Conservation (phyloP, 805 yeast genomes). For the Wickerhamomyces subpelliculosus region DNA sequence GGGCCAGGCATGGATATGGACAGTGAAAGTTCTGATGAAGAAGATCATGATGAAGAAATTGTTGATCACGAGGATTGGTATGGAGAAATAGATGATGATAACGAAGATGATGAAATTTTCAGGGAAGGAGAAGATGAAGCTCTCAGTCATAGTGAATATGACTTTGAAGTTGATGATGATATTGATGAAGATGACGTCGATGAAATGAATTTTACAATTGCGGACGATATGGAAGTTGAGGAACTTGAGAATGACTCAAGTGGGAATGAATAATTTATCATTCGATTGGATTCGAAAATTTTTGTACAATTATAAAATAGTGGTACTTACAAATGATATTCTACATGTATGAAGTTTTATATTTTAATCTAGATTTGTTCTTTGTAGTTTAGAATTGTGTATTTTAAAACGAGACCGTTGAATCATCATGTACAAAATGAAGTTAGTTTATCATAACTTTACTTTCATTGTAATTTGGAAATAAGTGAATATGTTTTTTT, state of each 20-base stretch:
- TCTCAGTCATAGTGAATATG: background rate
- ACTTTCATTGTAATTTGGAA: no score
- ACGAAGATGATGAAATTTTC: constrained; percentile 3
- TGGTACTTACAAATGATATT: no score
- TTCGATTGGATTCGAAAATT: no score
- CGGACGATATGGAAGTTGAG: background rate
- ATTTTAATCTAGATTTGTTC: background rate
- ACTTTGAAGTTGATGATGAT: background rate
- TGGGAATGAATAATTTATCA: background rate
- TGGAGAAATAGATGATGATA: background rate
- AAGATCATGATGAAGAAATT: constrained; percentile 7
- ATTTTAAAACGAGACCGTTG: no score
- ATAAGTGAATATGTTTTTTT: no score
- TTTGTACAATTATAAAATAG: no score
- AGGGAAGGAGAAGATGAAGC: constrained; percentile 7
- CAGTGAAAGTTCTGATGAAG: constrained; percentile 14
- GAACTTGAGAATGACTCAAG: background rate
- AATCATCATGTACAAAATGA: no score
- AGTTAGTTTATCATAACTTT: no score
- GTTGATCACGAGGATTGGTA: background rate
- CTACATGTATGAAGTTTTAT: background rate
- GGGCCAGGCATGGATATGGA: no score
- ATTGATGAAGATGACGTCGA: background rate
- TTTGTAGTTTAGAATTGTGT: no score
- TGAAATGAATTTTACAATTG: background rate